A percentile compares a stretch with the other conserved stretches of the same genome.
Evolutionary conservation across 2,329 filamentous ascomycete genomes (phyloP).

Genomic region (Reticulascus tulasneorum): DNA sequence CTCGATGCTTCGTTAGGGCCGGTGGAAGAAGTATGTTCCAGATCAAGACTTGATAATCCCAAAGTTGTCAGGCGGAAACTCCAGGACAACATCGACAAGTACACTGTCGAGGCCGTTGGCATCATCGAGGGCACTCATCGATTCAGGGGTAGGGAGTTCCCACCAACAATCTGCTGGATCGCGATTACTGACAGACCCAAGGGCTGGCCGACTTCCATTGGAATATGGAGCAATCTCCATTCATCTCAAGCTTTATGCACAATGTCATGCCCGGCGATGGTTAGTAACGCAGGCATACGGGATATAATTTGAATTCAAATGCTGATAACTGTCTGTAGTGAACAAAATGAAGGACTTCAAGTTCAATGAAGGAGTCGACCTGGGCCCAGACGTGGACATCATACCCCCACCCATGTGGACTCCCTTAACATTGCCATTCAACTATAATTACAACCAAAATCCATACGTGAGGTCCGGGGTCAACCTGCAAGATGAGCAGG

Average conservation of each 20-base stretch:
- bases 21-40: conserved; percentile 33
- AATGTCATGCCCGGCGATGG: conserved; percentile 69
- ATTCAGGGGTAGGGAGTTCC: conserved; percentile 60
- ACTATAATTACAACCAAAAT: conserved; percentile 82
- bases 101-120: conserved; percentile 67
- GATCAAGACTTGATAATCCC: conserved; percentile 49
- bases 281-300: conserved; percentile 54
- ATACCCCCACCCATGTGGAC: conserved; percentile 78
- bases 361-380: conserved; percentile 55
- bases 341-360: conserved; percentile 51
- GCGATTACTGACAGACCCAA: conserved; percentile 19
- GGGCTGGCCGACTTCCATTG: conserved; percentile 83
- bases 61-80: conserved; percentile 57
- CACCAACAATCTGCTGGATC: not conserved
- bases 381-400: conserved; percentile 60
- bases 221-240: conserved; percentile 62
- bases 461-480: conserved; percentile 64
- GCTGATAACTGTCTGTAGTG: conserved; percentile 24
- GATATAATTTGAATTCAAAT: conserved; percentile 13
- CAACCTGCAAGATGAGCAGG: conserved; percentile 48
- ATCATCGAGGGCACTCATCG: conserved; percentile 76
- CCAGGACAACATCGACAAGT: conserved; percentile 64
- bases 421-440: conserved; percentile 69
- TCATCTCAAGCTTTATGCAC: conserved; percentile 68
- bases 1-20: conserved; percentile 11